phyloP scores from a whole-genome alignment of 768 basidiomycete genomes.

The Tulasnella sp. region DNA sequence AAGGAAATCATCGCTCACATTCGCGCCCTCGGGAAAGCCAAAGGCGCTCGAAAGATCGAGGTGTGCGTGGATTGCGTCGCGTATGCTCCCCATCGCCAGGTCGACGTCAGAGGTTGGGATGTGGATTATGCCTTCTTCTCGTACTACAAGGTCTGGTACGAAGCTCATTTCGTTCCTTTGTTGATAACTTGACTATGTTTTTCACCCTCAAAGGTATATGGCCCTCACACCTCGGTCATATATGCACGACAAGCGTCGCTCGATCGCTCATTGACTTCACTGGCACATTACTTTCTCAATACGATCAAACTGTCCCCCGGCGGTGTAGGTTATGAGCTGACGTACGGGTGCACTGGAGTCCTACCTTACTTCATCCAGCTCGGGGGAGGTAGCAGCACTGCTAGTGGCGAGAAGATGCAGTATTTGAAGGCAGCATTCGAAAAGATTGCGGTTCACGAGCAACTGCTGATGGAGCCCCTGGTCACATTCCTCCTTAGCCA shows the following conservation, averaged over 20 bases:
- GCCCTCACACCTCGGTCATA: constrained; percentile 56
- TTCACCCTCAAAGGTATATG: constrained; percentile 70
- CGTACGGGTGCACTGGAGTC: constrained; percentile 50
- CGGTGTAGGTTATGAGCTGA: constrained; percentile 64
- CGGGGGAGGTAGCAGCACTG: constrained; percentile 13
- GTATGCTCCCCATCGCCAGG: constrained; percentile 59
- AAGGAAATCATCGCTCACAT: constrained; percentile 44
- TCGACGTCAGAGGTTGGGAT: constrained; percentile 69
- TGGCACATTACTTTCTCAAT: constrained; percentile 62
- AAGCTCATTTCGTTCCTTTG: background rate
- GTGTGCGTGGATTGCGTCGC: constrained; percentile 69
- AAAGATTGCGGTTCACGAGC: constrained; percentile 53
- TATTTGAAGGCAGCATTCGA: constrained; percentile 41
- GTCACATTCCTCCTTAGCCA: constrained; percentile 44
- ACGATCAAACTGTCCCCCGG: constrained; percentile 54
- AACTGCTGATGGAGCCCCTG: constrained; percentile 42
- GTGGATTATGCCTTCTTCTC: constrained; percentile 64
- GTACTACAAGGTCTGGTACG: constrained; percentile 65
- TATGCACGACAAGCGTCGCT: constrained; percentile 47
- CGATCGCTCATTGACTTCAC: constrained; percentile 41
- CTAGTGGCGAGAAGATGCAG: constrained; percentile 1
- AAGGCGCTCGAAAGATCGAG: constrained; percentile 51
- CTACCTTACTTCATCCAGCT: constrained; percentile 44
- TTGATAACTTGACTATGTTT: background rate
- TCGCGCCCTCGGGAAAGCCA: constrained; percentile 39